Percentiles rank a stretch among this genome's conserved stretches.
Evolutionary conservation across 768 basidiomycete genomes (phyloP).

Genomic region (Russula sp.): DNA sequence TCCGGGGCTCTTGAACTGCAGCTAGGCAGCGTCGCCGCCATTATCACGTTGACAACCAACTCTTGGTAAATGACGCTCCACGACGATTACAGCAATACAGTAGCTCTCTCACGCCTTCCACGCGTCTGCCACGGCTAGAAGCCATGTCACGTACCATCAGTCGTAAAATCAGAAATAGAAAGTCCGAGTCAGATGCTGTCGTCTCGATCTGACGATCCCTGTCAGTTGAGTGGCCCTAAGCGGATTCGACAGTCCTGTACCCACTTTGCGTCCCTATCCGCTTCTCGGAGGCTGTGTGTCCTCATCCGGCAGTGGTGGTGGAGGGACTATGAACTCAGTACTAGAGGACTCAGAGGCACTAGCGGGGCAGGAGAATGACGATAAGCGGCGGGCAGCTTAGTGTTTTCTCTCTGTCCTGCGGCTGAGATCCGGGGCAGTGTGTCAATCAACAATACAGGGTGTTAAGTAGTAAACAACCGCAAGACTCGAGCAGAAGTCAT

Average conservation of each 20-base stretch:
- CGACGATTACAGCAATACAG: too few relatives aligned
- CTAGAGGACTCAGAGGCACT: neutral
- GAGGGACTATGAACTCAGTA: neutral
- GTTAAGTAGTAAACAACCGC: too few relatives aligned
- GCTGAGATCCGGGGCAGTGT: neutral
- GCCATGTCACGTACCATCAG: too few relatives aligned
- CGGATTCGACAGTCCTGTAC: neutral
- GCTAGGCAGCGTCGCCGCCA: too few relatives aligned
- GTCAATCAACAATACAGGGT: neutral
- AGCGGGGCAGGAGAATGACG: neutral
- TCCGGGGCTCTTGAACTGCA: too few relatives aligned
- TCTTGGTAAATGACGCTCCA: too few relatives aligned
- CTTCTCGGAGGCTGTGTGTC: neutral
- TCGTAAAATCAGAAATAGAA: too few relatives aligned
- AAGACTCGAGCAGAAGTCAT: neutral
- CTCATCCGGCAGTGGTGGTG: neutral
- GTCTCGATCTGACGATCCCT: too few relatives aligned
- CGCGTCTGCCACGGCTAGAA: too few relatives aligned
- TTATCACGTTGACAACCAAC: too few relatives aligned
- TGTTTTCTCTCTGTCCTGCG: neutral
- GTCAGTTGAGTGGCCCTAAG: neutral
- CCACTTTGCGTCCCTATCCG: neutral
- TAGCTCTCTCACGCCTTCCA: too few relatives aligned
- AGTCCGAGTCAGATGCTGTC: too few relatives aligned
- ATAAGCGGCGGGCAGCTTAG: neutral